Base-by-base conservation (phyloP, 306 rosid species). In the Myrica gale region DNA sequence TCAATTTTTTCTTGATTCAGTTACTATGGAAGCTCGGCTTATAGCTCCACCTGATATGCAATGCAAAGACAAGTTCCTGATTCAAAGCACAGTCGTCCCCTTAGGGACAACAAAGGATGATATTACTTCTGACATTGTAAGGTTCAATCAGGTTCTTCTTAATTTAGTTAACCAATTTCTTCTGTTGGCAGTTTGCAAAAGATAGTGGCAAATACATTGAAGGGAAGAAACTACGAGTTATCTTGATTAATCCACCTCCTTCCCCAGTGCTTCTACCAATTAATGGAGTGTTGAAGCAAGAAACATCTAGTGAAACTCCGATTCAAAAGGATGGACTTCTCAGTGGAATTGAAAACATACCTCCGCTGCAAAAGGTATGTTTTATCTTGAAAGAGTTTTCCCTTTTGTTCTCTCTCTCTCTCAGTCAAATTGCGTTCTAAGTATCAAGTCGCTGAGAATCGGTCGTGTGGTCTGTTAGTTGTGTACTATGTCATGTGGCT, bases 51-150 rank as follows among this genome's bases (percentile, higher is more conserved):
- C 87, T 73, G 93, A 88, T 85, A 52, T 88, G 86, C 88, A 87
- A 41, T 95, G 99, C 83, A 95, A 90, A 78, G 99, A 95, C 88
- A 95, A 92, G 84, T 95, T 95, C 82, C 89, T 95, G 77, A 88
- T 95, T 74, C 96, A 89, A 56, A 78, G 91, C 80, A 88, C 92
- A 4, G 78, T 82, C 76, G 85, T 92, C 52, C 88, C 93, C 50
- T 76, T 77, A 60, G 97, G 93, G 80, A 75, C 82, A 75, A 77
- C 93, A 13, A 93, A 95, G 73, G 88, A 87, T 68, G 93, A 87
- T 26, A 81, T 95, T 67, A 89, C 91, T 51, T 88, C 97, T 74
- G 81, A 80, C 58, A 79, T 76, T 93, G 99, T 95, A 61, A 83
- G 81, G 67, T 47, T 72, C 58, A 51, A 52, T 74, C 17, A 9